Percentiles rank a stretch among this genome's conserved stretches.
These are phyloP conservation scores for Udeniomyces megalosporus DNA, from an alignment of 768 basidiomycete species.

Conservation along the genomic window DNA sequence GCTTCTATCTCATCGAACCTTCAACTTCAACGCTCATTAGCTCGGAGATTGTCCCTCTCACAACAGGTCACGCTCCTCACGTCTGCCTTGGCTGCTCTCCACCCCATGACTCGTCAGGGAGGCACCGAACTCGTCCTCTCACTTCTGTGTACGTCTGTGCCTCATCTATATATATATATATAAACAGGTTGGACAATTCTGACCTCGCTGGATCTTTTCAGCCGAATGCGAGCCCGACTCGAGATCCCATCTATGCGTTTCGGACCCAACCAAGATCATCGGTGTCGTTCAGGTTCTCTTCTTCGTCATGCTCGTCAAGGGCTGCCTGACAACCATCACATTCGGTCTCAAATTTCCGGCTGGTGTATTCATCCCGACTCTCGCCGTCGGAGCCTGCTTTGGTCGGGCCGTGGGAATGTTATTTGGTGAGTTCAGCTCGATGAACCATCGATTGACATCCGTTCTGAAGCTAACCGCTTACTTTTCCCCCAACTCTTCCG, in stretches of 20 bases:
- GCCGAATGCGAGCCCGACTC: conserved; percentile 41
- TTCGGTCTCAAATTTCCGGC: conserved; percentile 64
- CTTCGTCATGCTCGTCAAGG: conserved; percentile 69
- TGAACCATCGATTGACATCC: too few species aligned
- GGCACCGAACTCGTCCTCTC: conserved; percentile 89
- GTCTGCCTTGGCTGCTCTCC: conserved; percentile 57
- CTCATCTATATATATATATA: neutral
- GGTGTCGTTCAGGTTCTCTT: conserved; percentile 49
- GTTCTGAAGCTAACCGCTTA: too few species aligned
- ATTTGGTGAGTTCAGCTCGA: conserved; percentile 30
- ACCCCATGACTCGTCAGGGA: conserved; percentile 81
- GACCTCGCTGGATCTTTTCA: neutral
- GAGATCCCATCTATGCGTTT: conserved; percentile 54
- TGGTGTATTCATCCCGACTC: conserved; percentile 91
- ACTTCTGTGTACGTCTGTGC: conserved; percentile 35
- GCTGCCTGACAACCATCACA: conserved; percentile 62
- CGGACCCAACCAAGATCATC: conserved; percentile 37
- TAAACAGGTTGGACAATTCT: neutral
- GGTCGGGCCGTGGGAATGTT: conserved; percentile 70
- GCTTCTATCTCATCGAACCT: too few species aligned
- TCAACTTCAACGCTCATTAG: too few species aligned
- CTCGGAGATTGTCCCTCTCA: too few species aligned
- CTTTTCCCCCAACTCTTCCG: too few species aligned
- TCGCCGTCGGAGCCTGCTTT: conserved; percentile 82
- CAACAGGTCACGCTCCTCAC: conserved; percentile 61